Evolutionary conservation across 345 rosid species (phyloP), one percentile per base, ranked within the genome.

Genomic region (Eutrema yunnanense): DNA sequence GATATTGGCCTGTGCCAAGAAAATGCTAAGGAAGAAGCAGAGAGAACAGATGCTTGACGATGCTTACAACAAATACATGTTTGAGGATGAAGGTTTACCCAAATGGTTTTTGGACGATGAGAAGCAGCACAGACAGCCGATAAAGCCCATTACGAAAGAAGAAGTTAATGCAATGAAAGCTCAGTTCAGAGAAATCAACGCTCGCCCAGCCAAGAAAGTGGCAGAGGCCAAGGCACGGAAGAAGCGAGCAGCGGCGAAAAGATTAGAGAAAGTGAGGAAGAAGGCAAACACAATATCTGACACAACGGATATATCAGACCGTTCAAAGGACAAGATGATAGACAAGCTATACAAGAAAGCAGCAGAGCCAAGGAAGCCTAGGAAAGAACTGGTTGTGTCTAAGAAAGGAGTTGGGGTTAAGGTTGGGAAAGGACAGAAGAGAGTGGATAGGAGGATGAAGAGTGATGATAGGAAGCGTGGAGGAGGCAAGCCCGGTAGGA

Each of bases 181-280:
- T 36, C 96, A 87, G 68, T 90, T 92, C 83, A 95, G 77, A 78
- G 99, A 90, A 76, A 92, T 95, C 32, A 79, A 95, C 64, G 94
- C 96, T 32, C 87, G 98, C 27, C 94, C 98, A 22, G 96, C 98
- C 9, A 95, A 95, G 92, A 95, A 95, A 69, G 98, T 95, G 66
- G 96, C 90, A 0, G 82, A 95, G 79, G 99, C 99, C 63, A 95
- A 95, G 74, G 96, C 93, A 29, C 64, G 97, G 67, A 92, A 92
- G 92, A 95, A 92, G 81, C 81, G 88, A 46, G 80, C 81, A 8
- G 88, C 90, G 6, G 68, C 70, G 82, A 87, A 82, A 79, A 95
- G 85, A 72, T 81, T 92, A 2, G 99, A 95, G 79, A 95, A 90
- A 81, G 86, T 90, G 27, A 87, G 89, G 27, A 92, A 90, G 88